These are phyloP conservation scores for Ophiostoma perfectum DNA, from an alignment of 2,329 filamentous ascomycete genomes.

Conservation along the genomic window DNA sequence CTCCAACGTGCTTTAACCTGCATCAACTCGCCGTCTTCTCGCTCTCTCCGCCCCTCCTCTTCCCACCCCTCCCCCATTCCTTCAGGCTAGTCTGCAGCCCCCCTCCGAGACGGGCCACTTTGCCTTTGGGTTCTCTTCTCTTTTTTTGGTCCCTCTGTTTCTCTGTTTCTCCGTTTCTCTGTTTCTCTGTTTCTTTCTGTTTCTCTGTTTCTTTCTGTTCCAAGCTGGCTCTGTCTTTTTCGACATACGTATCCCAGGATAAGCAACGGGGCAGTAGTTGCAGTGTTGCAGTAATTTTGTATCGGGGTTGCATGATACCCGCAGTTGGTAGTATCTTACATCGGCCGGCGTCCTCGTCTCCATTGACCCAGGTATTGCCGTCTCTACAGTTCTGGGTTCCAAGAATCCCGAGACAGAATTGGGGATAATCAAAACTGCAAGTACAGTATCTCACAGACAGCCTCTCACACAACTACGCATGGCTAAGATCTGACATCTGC, in stretches of 20 bases:
- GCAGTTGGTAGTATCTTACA: not conserved
- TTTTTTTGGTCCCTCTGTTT: not conserved
- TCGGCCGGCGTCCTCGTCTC: not conserved
- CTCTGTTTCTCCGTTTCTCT: constrained; percentile 1
- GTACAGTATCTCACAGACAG: not conserved
- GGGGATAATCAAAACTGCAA: no score
- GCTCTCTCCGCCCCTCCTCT: constrained; percentile 1
- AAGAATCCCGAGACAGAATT: no score
- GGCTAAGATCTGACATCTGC: constrained; percentile 23
- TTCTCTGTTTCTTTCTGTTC: not conserved
- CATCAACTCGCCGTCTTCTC: constrained; percentile 14
- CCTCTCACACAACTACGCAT: constrained; percentile 3
- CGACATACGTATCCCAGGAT: not conserved
- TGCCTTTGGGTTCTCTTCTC: not conserved
- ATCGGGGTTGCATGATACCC: constrained; percentile 12
- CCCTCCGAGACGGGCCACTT: not conserved
- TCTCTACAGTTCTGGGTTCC: not conserved
- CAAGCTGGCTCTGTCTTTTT: not conserved
- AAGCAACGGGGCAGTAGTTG: not conserved
- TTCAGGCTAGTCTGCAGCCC: constrained; percentile 19
- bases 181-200: not conserved
- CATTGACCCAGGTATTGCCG: not conserved
- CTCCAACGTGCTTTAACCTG: constrained; percentile 18
- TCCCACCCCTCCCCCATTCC: constrained; percentile 18
- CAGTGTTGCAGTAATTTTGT: constrained; percentile 12